These are phyloP conservation scores for Cercospora berteroae DNA, from an alignment of 2,329 filamentous ascomycete genomes.

Conservation along the genomic window DNA sequence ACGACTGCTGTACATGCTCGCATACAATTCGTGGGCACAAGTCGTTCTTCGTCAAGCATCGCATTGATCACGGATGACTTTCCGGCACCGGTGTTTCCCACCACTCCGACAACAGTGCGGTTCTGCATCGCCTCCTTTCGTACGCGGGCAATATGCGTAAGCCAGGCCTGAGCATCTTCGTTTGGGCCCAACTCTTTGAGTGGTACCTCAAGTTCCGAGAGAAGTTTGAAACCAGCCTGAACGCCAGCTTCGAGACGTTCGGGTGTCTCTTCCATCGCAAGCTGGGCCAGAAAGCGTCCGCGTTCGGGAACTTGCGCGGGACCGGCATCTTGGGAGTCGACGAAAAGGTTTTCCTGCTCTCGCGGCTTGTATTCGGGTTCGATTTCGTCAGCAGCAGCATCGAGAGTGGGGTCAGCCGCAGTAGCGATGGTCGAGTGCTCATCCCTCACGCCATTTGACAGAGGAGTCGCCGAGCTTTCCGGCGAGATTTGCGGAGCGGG, in stretches of 20 bases:
- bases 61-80: conserved; percentile 65
- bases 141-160: conserved; percentile 44
- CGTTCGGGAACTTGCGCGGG: conserved; percentile 4
- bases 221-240: conserved; percentile 38
- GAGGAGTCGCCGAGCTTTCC: neutral
- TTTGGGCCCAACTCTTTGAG: conserved; percentile 32
- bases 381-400: neutral
- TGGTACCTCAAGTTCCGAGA: conserved; percentile 37
- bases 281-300: conserved; percentile 32
- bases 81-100: conserved; percentile 60
- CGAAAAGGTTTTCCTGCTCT: conserved; percentile 19
- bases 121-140: conserved; percentile 42
- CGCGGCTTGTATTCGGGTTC: conserved; percentile 19
- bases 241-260: conserved; percentile 44
- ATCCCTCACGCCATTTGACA: neutral
- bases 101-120: conserved; percentile 56
- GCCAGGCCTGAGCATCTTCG: conserved; percentile 43
- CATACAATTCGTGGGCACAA: conserved; percentile 58
- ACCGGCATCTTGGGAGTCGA: conserved; percentile 11
- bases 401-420: neutral
- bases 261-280: conserved; percentile 37
- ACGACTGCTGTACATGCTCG: conserved; percentile 61
- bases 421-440: neutral
- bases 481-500: neutral
- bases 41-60: conserved; percentile 59